Evolutionary conservation across 2,329 filamentous ascomycete genomes (phyloP), one percentile per base, ranked within the genome.

Genomic region (Colletotrichum tanaceti): DNA sequence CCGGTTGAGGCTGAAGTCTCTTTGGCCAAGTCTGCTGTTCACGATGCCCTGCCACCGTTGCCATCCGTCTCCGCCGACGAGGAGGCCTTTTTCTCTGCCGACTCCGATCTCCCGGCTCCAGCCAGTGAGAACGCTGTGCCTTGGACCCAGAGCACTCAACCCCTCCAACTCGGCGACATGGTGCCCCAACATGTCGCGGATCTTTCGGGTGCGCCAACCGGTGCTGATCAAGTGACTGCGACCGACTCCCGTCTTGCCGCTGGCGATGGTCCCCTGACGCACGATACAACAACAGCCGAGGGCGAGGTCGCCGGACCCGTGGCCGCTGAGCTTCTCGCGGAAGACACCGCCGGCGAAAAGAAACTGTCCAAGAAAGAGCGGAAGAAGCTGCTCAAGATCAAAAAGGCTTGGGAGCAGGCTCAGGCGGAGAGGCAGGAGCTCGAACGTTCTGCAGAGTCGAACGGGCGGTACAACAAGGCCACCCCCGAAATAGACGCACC

Each of bases 311-410:
- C 54, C 28, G 47, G 58, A 18, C 24, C 46, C 10, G 5, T n/a
- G 5, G 20, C 38, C 14, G 20, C 50, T 14, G 60, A 72, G 18
- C 38, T 58, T 39, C 49, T 58, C 39, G 20, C 35, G 16, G 65
- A 69, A n/a, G 57, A 69, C 9, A 7, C 35, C 20, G 14, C 63
- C 3, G 16, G 41, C 13, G 50, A 60, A 22, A 59, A 55, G 5
- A 65, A 71, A 43, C 54, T 63, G 6, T 67, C 66, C 28, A 74
- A 76, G 66, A 75, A 75, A 61, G 67, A 76, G 28, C 73, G 71
- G 66, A 74, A 76, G 68, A 75, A 75, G 62, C 63, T 47, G 32
- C 43, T 47, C 14, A 58, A 58, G 43, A 47, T 69, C 22, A 73
- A 73, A 54, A 74, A 73, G 59, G 58, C 58, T 28, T 50, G 58